phyloP scores from a whole-genome alignment of 805 yeast species.

The Pichia deserticola region DNA sequence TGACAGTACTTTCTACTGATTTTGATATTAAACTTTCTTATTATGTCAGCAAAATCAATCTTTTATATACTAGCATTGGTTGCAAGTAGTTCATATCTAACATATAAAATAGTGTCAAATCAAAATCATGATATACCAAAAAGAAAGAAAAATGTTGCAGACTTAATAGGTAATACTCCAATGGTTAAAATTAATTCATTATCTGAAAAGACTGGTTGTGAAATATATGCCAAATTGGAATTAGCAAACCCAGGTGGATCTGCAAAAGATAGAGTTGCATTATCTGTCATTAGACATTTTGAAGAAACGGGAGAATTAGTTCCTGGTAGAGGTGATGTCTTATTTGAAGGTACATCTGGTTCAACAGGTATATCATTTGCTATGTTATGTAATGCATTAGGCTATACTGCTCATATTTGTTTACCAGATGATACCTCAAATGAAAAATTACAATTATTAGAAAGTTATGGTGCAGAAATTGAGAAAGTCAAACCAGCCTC shows the following conservation, averaged over 20 bases:
- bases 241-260: conserved; percentile 88
- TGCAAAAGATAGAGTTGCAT: conserved; percentile 91
- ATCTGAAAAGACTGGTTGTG: conserved; percentile 67
- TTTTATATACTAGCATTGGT: conserved; percentile 3
- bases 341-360: conserved; percentile 94
- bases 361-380: conserved; percentile 95
- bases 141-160: conserved; percentile 26
- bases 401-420: conserved; percentile 88
- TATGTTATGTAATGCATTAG: conserved; percentile 78
- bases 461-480: conserved; percentile 71
- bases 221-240: conserved; percentile 82
- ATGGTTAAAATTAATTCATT: conserved; percentile 66
- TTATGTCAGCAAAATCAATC: conserved; percentile 1
- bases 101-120: neutral
- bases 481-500: conserved; percentile 91
- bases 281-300: conserved; percentile 67
- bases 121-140: conserved; percentile 6
- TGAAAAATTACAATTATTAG: conserved; percentile 70
- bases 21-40: too few species aligned
- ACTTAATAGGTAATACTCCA: conserved; percentile 88
- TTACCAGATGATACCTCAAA: conserved; percentile 88
- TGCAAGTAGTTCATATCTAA: conserved; percentile 5
- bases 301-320: conserved; percentile 51
- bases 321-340: conserved; percentile 59
- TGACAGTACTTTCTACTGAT: too few species aligned